phyloP scores from a whole-genome alignment of 2,329 filamentous ascomycete species.

The Fusarium circinatum region DNA sequence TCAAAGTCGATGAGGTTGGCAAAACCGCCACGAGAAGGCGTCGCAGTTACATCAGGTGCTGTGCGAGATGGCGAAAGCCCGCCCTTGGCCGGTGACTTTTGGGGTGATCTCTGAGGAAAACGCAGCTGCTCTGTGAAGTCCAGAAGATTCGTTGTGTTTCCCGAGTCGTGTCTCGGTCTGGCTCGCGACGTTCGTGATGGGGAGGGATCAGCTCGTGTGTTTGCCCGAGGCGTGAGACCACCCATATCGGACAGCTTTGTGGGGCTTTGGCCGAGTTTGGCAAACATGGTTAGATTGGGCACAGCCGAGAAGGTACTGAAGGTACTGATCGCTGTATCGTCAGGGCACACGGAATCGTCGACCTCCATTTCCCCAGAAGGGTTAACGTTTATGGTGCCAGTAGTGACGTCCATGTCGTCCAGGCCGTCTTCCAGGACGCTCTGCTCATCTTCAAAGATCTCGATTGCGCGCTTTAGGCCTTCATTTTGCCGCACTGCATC shows the following conservation, averaged over 20 bases:
- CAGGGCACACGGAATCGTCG: conserved; percentile 60
- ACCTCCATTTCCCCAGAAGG: conserved; percentile 39
- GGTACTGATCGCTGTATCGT: conserved; percentile 81
- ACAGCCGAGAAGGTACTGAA: conserved; percentile 92
- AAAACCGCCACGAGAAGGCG: conserved; percentile 62
- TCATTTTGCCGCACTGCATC: conserved; percentile 65
- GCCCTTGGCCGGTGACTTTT: conserved; percentile 59
- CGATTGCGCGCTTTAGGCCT: conserved; percentile 67
- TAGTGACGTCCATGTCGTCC: conserved; percentile 40
- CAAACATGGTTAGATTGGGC: conserved; percentile 86
- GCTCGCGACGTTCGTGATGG: conserved; percentile 51
- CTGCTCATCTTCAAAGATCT: conserved; percentile 69
- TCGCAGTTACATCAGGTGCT: conserved; percentile 49
- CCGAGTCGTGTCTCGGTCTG: conserved; percentile 54
- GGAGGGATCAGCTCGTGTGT: conserved; percentile 46
- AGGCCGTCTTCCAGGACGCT: conserved; percentile 45
- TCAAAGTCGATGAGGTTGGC: conserved; percentile 80
- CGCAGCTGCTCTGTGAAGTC: conserved; percentile 85
- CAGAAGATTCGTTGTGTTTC: conserved; percentile 79
- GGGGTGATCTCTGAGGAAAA: conserved; percentile 61
- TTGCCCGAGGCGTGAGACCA: conserved; percentile 53
- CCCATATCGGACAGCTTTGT: conserved; percentile 59
- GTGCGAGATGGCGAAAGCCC: conserved; percentile 47
- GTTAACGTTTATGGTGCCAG: conserved; percentile 45
- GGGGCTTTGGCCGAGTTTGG: conserved; percentile 75